These are phyloP conservation scores for Clavispora phyllophila DNA, from an alignment of 805 yeast genomes.

Conservation along the genomic window DNA sequence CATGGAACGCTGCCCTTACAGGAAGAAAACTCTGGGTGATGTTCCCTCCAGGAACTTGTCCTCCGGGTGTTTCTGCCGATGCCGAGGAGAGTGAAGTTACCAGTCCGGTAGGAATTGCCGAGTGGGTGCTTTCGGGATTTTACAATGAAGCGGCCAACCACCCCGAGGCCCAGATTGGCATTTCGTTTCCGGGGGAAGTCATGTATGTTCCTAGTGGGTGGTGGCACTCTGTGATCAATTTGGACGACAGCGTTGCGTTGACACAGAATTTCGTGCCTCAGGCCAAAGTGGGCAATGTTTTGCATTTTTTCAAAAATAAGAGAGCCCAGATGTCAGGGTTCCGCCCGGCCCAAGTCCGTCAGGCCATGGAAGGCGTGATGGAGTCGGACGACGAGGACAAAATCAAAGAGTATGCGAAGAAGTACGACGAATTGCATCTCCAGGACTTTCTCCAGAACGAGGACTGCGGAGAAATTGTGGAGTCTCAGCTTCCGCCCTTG, in stretches of 20 bases:
- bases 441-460: conserved; percentile 37
- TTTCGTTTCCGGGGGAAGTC: conserved; percentile 78
- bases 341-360: conserved; percentile 48
- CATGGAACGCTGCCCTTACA: conserved; percentile 78
- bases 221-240: conserved; percentile 94
- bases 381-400: conserved; percentile 9
- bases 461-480: conserved; percentile 57
- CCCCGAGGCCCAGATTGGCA: conserved; percentile 54
- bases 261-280: conserved; percentile 85
- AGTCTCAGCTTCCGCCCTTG: conserved; percentile 32
- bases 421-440: conserved; percentile 20
- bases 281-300: conserved; percentile 53
- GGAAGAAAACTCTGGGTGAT: conserved; percentile 85
- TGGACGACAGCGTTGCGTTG: conserved; percentile 77
- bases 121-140: conserved; percentile 83
- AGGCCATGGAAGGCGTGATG: conserved; percentile 22
- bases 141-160: conserved; percentile 61
- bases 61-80: conserved; percentile 83
- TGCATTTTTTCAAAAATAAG: conserved; percentile 63
- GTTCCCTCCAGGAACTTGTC: conserved; percentile 71
- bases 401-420: conserved; percentile 24
- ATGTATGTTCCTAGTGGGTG: conserved; percentile 92
- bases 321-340: conserved; percentile 78
- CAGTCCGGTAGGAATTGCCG: conserved; percentile 87
- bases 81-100: conserved; percentile 82